A percentile compares a stretch with the other conserved stretches of the same genome.
Evolutionary conservation across 2,329 filamentous ascomycete genomes (phyloP).

Genomic region (Cryphonectria parasitica): DNA sequence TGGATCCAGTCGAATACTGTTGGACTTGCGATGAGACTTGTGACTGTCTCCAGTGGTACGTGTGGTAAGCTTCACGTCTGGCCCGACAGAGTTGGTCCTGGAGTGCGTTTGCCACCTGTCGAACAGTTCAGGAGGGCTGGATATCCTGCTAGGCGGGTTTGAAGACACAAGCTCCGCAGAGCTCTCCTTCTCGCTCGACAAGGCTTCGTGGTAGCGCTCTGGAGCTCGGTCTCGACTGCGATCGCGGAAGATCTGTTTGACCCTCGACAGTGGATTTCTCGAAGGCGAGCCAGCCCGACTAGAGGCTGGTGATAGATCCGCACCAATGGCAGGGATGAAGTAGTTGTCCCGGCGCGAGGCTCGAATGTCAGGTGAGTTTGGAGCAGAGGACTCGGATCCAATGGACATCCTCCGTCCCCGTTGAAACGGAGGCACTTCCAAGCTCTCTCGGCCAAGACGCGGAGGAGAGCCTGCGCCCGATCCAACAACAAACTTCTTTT

Average conservation of each 20-base stretch:
- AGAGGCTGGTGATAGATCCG: constrained; percentile 64
- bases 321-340: constrained; percentile 62
- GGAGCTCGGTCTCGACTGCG: constrained; percentile 51
- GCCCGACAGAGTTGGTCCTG: constrained; percentile 43
- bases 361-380: constrained; percentile 58
- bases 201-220: constrained; percentile 37
- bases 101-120: constrained; percentile 35
- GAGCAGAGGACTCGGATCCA: constrained; percentile 51
- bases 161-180: constrained; percentile 17
- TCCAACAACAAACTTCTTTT: constrained; percentile 30
- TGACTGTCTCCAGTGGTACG: constrained; percentile 49
- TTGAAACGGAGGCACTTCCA: constrained; percentile 50
- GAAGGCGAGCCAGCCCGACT: constrained; percentile 66
- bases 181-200: constrained; percentile 40
- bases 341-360: constrained; percentile 48
- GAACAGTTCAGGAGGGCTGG: constrained; percentile 28
- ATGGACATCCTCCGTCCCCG: constrained; percentile 43
- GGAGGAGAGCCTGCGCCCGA: constrained; percentile 37
- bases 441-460: constrained; percentile 45
- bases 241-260: constrained; percentile 60
- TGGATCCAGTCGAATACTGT: constrained; percentile 53
- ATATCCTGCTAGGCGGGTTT: constrained; percentile 10
- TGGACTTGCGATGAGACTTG: constrained; percentile 53
- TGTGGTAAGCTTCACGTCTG: constrained; percentile 41
- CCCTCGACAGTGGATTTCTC: constrained; percentile 61